Percentiles rank a stretch among this genome's conserved stretches.
These are phyloP conservation scores for Camellia granthamiana DNA, from an alignment of 148 eudicot species.

Conservation along the genomic window DNA sequence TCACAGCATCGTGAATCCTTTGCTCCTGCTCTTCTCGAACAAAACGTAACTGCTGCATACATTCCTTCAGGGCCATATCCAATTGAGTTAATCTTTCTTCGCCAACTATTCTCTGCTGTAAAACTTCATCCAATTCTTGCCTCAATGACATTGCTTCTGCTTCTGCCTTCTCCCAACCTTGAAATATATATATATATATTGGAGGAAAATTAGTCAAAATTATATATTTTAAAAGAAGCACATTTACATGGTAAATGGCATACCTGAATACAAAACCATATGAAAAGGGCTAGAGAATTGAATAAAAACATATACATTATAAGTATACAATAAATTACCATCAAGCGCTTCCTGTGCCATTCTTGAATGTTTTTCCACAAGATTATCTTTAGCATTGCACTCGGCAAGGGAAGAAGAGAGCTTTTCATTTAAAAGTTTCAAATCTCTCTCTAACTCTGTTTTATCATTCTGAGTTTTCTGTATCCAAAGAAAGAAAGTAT, in stretches of 20 bases:
- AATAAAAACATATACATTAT: background rate
- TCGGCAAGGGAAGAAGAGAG: conserved; percentile 61
- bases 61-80: conserved; percentile 80
- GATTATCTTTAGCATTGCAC: conserved; percentile 60
- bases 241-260: background rate
- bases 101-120: conserved; percentile 42
- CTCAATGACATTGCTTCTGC: conserved; percentile 53
- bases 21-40: conserved; percentile 86
- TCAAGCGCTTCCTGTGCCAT: conserved; percentile 84
- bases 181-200: background rate
- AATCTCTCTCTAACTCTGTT: conserved; percentile 58
- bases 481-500: conserved; percentile 32
- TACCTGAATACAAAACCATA: background rate
- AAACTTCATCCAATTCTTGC: conserved; percentile 60
- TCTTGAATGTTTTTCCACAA: conserved; percentile 58
- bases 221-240: background rate
- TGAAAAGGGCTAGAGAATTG: background rate
- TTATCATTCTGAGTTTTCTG: conserved; percentile 54
- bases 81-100: conserved; percentile 60
- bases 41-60: conserved; percentile 81
- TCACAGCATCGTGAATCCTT: conserved; percentile 69
- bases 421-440: conserved; percentile 48
- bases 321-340: conserved; percentile 34
- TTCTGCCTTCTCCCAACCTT: conserved; percentile 93
- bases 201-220: background rate